phyloP scores from a whole-genome alignment of 345 rosid species.

The Populus nigra region DNA sequence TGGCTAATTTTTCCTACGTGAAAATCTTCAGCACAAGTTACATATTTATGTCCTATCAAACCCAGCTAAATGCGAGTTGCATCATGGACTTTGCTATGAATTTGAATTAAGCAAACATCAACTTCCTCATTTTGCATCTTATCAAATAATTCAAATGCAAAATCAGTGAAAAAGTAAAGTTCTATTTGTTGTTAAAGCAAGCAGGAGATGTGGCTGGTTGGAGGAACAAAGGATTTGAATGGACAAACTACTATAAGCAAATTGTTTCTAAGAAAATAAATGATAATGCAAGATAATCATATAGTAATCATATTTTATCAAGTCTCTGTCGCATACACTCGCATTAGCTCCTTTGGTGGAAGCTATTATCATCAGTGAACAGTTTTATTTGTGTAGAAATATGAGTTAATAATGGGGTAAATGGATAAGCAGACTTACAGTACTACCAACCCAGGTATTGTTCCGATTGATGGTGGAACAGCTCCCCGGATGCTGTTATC shows the following conservation, averaged over 20 bases:
- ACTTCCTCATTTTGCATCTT: background rate
- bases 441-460: constrained; percentile 54
- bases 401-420: background rate
- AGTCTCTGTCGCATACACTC: background rate
- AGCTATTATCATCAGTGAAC: background rate
- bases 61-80: too few species aligned
- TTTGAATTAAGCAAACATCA: background rate
- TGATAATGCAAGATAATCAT: background rate
- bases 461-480: constrained; percentile 74
- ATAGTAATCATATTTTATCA: background rate
- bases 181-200: background rate
- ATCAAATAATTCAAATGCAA: background rate
- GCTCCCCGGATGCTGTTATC: constrained; percentile 71
- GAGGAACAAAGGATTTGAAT: background rate
- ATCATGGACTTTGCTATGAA: background rate
- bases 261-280: background rate
- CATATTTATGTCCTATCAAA: too few species aligned
- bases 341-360: background rate
- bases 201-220: background rate
- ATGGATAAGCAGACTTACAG: constrained; percentile 54
- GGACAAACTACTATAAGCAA: background rate
- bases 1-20: too few species aligned
- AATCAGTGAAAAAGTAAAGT: background rate
- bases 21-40: too few species aligned
- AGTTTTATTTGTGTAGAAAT: background rate